Conservation (phyloP, 2,329 filamentous ascomycete species). For the Diaporthe batatas region DNA sequence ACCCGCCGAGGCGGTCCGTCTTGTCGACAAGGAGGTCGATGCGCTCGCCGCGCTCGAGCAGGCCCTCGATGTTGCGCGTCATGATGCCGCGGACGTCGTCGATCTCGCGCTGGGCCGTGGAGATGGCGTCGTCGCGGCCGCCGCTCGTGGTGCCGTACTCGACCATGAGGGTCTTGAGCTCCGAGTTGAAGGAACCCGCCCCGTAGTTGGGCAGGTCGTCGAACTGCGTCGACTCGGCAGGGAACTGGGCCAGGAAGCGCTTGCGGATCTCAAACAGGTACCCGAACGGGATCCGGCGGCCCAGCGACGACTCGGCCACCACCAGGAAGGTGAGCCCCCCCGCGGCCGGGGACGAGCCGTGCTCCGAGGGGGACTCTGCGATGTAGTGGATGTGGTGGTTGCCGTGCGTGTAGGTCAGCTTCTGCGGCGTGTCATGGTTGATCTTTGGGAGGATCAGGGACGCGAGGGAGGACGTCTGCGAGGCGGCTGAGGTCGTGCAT, state of each 20-base stretch:
- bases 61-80: slow-evolving; percentile 93
- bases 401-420: slow-evolving; percentile 95
- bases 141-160: slow-evolving; percentile 85
- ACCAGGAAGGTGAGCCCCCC: slow-evolving; percentile 93
- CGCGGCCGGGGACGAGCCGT: slow-evolving; percentile 69
- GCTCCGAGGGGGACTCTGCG: slow-evolving; percentile 81
- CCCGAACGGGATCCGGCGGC: slow-evolving; percentile 90
- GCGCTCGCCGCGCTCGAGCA: slow-evolving; percentile 90
- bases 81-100: slow-evolving; percentile 93
- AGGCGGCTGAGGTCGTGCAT: slow-evolving; percentile 88
- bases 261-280: slow-evolving; percentile 92
- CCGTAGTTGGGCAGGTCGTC: slow-evolving; percentile 87
- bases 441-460: slow-evolving; percentile 97
- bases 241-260: slow-evolving; percentile 82
- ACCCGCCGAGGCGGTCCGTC: slow-evolving; percentile 91
- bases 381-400: slow-evolving; percentile 96
- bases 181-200: slow-evolving; percentile 86
- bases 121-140: slow-evolving; percentile 83
- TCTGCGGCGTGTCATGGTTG: slow-evolving; percentile 81
- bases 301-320: slow-evolving; percentile 83
- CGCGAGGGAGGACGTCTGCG: slow-evolving; percentile 86
- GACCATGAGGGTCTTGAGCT: slow-evolving; percentile 82
- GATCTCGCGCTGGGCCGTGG: slow-evolving; percentile 88
- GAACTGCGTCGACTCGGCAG: slow-evolving; percentile 78
- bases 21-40: slow-evolving; percentile 96